Base-by-base conservation (phyloP, 23 red algal species). In the Agarophyton chilense region DNA sequence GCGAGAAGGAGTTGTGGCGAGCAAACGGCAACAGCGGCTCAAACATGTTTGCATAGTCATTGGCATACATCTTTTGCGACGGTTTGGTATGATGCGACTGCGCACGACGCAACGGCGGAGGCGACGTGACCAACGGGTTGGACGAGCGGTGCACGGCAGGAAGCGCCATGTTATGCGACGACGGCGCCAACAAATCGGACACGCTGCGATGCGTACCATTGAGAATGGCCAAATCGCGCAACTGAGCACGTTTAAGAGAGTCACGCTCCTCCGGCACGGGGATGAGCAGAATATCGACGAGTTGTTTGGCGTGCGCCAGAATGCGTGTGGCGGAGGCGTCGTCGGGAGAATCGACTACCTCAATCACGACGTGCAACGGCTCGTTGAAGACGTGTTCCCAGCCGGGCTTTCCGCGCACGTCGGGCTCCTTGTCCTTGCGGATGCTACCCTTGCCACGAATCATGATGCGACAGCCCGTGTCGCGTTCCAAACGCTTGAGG, bases 341-440 rank as follows among this genome's bases (percentile, higher is more conserved):
- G 35, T 93, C 86, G 38, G 84, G 71, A 22, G 77, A 26, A 25
- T 95, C 82, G 35, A 71, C 64, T 26, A 89, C 96, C 60, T 98
- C 96, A 12, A 98, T 83, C 42, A 98, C 86, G 16, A 98, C 96
- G 56, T 98, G 96, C 10, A 98, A 68, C 44, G 96, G 92, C 38
- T 98, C 96, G 51, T 86, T 93, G 54, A 98, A 98, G 26, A 95
- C 93, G 74, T 98, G 96, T 52, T 95, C 96, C 92, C 92, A 98
- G 32, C 96, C 96, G 31, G 96, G 96, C 68, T 98, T 98, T 10
- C 92, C 92, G 33, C 92, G 53, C 78, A 98, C 96, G 64, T 98
- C 96, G 41, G 60, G 78, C 54, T 95, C 96, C 78, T 98, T 98
- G 82, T 98, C 96, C 53, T 95, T 95, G 49, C 96, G 80, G 64